phyloP scores from a whole-genome alignment of 148 eudicot genomes.

The Vaccinium myrtillus region DNA sequence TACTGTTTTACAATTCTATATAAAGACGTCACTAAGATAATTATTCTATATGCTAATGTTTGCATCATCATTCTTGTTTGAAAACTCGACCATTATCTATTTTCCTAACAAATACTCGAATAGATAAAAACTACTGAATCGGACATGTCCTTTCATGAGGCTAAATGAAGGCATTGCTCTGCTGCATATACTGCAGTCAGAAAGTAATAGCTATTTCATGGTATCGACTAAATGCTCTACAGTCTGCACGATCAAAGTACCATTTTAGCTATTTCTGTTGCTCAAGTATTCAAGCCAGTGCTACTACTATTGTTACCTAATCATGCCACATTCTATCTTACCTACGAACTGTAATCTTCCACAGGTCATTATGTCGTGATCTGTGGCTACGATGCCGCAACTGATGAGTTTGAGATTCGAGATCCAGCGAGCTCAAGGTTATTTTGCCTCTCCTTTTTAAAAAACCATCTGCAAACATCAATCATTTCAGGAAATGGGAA shows the following conservation, averaged over 20 bases:
- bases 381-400: conserved; percentile 80
- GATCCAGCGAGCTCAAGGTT: background rate
- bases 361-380: conserved; percentile 91
- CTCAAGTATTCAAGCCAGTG: background rate
- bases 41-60: background rate
- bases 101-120: background rate
- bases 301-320: background rate
- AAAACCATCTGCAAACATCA: background rate
- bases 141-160: background rate
- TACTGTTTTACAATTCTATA: background rate
- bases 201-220: background rate
- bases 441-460: background rate
- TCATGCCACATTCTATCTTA: background rate
- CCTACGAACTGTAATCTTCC: conserved; percentile 17
- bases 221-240: background rate
- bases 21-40: background rate
- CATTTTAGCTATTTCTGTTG: background rate
- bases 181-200: background rate
- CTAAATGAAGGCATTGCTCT: background rate
- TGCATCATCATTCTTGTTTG: background rate
- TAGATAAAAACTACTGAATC: background rate
- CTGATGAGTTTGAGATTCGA: background rate
- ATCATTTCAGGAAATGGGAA: background rate
- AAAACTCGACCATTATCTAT: background rate
- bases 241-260: background rate